Percentiles rank a stretch among this genome's conserved stretches.
These are phyloP conservation scores for Plenodomus biglobosus DNA, from an alignment of 2,329 filamentous ascomycete genomes.

Conservation along the genomic window DNA sequence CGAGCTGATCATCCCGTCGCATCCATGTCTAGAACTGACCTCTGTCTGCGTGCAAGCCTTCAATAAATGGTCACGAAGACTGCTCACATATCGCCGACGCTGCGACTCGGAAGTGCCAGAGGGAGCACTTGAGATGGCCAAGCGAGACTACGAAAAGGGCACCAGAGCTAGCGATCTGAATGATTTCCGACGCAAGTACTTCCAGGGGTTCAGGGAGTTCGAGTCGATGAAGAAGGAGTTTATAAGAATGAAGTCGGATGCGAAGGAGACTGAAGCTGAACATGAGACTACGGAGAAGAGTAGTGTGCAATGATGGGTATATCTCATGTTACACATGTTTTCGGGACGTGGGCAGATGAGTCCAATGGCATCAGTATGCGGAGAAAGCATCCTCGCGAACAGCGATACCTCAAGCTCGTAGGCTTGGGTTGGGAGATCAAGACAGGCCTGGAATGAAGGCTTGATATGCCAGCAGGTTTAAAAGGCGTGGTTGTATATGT, in stretches of 20 bases:
- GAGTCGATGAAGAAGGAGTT: slow-evolving; percentile 36
- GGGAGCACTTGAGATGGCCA: slow-evolving; percentile 17
- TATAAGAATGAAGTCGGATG: slow-evolving; percentile 23
- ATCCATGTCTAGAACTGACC: slow-evolving; percentile 73
- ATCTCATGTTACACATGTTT: too few relatives aligned
- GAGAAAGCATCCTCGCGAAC: too few relatives aligned
- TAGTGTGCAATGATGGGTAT: background rate
- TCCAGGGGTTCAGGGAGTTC: slow-evolving; percentile 44
- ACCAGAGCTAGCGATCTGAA: slow-evolving; percentile 67
- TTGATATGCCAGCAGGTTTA: too few relatives aligned
- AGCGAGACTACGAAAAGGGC: slow-evolving; percentile 46
- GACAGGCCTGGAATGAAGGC: too few relatives aligned
- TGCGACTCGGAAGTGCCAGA: slow-evolving; percentile 57
- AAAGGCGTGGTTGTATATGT: too few relatives aligned
- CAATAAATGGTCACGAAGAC: slow-evolving; percentile 86
- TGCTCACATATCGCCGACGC: slow-evolving; percentile 81
- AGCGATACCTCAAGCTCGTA: too few relatives aligned
- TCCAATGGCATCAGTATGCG: too few relatives aligned
- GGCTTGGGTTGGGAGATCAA: too few relatives aligned
- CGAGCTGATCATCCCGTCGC: slow-evolving; percentile 73
- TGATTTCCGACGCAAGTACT: slow-evolving; percentile 62
- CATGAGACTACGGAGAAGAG: background rate
- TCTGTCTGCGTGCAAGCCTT: slow-evolving; percentile 83
- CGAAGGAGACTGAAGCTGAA: background rate
- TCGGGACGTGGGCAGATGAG: too few relatives aligned